A percentile compares a stretch with the other conserved stretches of the same genome.
Evolutionary conservation across 345 rosid genomes (phyloP).

Genomic region (Brassica juncea): DNA sequence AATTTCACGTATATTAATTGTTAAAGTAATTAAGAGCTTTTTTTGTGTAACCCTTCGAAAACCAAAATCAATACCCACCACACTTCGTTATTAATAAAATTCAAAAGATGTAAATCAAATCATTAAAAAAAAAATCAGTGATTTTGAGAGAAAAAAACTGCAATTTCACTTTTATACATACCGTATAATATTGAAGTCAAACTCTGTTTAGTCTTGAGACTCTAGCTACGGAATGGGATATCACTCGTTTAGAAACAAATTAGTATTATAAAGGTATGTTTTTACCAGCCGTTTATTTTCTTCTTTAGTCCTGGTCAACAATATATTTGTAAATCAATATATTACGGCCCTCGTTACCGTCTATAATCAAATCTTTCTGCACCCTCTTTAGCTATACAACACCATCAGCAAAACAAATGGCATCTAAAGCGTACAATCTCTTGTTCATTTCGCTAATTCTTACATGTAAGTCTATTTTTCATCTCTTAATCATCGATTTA

Average conservation of each 20-base stretch:
- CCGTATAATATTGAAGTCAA: background rate
- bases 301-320: background rate
- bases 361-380: background rate
- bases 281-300: background rate
- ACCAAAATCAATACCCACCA: background rate
- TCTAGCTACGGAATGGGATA: background rate
- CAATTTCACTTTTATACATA: background rate
- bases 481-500: background rate
- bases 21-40: background rate
- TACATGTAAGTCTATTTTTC: conserved; percentile 21
- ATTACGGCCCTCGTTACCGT: background rate
- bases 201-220: background rate
- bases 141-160: background rate
- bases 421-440: conserved; percentile 10
- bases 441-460: conserved; percentile 20
- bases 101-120: background rate
- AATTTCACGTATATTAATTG: background rate
- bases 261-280: background rate
- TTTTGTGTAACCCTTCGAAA: background rate
- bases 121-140: background rate
- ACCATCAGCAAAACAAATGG: conserved; percentile 19
- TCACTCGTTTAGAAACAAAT: background rate
- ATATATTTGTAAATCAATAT: background rate
- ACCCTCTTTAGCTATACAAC: conserved; percentile 6
- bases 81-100: background rate